phyloP scores from a whole-genome alignment of 2,329 filamentous ascomycete genomes.

The Neospermospora avenae region DNA sequence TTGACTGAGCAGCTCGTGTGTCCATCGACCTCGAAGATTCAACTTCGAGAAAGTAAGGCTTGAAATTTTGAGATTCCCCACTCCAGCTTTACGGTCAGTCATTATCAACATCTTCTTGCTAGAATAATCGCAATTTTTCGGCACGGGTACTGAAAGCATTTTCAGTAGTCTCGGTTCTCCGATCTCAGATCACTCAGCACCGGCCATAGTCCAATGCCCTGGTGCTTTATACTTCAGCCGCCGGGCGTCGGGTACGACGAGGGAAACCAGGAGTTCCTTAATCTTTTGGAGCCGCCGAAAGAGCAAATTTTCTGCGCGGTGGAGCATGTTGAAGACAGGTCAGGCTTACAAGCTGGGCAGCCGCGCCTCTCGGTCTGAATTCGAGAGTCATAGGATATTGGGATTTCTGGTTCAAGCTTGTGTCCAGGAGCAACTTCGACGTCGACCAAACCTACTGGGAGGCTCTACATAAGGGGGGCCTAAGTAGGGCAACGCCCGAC shows the following conservation, averaged over 20 bases:
- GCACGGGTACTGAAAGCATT: no score
- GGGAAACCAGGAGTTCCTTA: neutral
- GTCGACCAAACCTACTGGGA: slow-evolving; percentile 10
- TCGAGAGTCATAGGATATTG: slow-evolving; percentile 11
- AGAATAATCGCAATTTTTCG: no score
- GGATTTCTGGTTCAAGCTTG: slow-evolving; percentile 10
- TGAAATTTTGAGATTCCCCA: no score
- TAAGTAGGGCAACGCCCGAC: slow-evolving; percentile 9
- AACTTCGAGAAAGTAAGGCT: no score
- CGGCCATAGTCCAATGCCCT: no score
- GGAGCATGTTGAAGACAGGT: neutral
- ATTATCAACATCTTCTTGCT: no score
- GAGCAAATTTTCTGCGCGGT: slow-evolving; percentile 1
- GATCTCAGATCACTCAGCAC: no score
- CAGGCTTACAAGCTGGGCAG: slow-evolving; percentile 4
- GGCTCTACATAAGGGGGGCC: slow-evolving; percentile 11
- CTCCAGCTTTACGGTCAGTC: no score
- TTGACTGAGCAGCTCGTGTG: no score
- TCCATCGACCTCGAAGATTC: no score
- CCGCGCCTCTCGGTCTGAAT: slow-evolving; percentile 12
- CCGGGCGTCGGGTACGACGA: neutral
- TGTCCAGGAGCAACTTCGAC: slow-evolving; percentile 8
- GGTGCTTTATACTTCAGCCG: neutral
- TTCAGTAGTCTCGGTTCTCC: no score
- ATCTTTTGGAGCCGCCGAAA: slow-evolving; percentile 1